Percentiles rank a stretch among this genome's conserved stretches.
Evolutionary conservation across 2,329 filamentous ascomycete genomes (phyloP).

Genomic region (Fusarium sulawesiense): DNA sequence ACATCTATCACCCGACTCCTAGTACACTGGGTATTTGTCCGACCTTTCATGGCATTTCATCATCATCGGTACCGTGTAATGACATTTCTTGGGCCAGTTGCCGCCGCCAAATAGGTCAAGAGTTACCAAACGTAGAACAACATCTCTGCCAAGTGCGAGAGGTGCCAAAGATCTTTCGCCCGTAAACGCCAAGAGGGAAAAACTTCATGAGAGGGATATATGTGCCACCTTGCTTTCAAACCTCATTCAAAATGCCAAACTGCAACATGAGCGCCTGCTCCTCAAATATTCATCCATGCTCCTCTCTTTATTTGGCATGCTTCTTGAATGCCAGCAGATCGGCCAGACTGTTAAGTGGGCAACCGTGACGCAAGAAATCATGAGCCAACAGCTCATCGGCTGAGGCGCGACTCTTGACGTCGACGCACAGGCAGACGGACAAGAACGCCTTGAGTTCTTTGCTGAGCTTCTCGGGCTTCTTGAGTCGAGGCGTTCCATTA

Average conservation of each 20-base stretch:
- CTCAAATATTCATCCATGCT: slow-evolving; percentile 28
- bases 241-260: slow-evolving; percentile 41
- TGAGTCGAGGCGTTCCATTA: slow-evolving; percentile 94
- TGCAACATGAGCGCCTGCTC: slow-evolving; percentile 34
- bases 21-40: slow-evolving; percentile 33
- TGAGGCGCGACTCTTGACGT: slow-evolving; percentile 93
- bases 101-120: slow-evolving; percentile 17
- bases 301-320: slow-evolving; percentile 66
- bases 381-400: slow-evolving; percentile 89
- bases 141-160: slow-evolving; percentile 39
- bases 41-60: slow-evolving; percentile 42
- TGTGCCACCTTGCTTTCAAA: slow-evolving; percentile 44
- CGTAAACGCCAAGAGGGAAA: slow-evolving; percentile 46
- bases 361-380: slow-evolving; percentile 94
- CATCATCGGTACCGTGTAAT: slow-evolving; percentile 36
- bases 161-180: slow-evolving; percentile 40
- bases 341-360: slow-evolving; percentile 82
- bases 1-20: slow-evolving; percentile 20
- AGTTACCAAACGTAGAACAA: slow-evolving; percentile 11
- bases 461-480: slow-evolving; percentile 97
- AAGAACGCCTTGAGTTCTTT: slow-evolving; percentile 98
- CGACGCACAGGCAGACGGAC: slow-evolving; percentile 94
- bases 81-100: slow-evolving; percentile 20
- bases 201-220: slow-evolving; percentile 45
- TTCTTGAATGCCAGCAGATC: slow-evolving; percentile 91